Base-by-base conservation (phyloP, 1,284 basidiomycete genomes). In the Ustilago vetiveriae region DNA sequence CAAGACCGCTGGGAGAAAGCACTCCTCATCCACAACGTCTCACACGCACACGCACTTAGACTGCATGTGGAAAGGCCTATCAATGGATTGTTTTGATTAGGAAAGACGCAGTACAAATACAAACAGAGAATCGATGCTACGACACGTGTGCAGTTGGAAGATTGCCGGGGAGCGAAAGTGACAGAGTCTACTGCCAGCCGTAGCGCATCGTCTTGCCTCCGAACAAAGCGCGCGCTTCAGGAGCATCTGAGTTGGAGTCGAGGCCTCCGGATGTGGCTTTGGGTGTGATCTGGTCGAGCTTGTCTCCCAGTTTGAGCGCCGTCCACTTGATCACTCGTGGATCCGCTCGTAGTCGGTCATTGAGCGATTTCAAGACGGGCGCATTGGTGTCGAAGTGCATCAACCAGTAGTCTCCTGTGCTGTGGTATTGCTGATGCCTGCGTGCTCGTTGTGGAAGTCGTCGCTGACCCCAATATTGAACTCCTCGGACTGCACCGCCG, bases 341-440 rank as follows among this genome's bases (percentile, higher is more conserved):
- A 75, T 94, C 92, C 49, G 85, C 86, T 14, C 88, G 87, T 82
- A 94, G 86, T 50, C 90, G 85, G 22, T 84, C 83, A 71, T 88
- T 87, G 35, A 94, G 85, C 5, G 86, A 84, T 21, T 85, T 84
- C 55, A 93, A 85, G 0, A 88, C 88, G 44, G 85, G 84, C 8
- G 92, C 91, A 8, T 90, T 90, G 4, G 90, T 88, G 84, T 94
- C 92, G 80, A 93, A 94, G 80, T 92, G 87, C 85, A 94, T 87
- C 14, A 90, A 88, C 91, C 92, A 94, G 82, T 93, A 93, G 78
- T 94, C 92, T 86, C 89, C 92, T 27, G 87, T 78, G 13, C 82
- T 83, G 72, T 90, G 88, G 49, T 83, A 86, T 37, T 86, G 84
- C 62, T 88, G 87, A 57, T 91, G 88, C 58, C 88, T 84, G 72